Evolutionary conservation across 2,329 filamentous ascomycete species (phyloP).

Genomic region (Colletotrichum sp.): DNA sequence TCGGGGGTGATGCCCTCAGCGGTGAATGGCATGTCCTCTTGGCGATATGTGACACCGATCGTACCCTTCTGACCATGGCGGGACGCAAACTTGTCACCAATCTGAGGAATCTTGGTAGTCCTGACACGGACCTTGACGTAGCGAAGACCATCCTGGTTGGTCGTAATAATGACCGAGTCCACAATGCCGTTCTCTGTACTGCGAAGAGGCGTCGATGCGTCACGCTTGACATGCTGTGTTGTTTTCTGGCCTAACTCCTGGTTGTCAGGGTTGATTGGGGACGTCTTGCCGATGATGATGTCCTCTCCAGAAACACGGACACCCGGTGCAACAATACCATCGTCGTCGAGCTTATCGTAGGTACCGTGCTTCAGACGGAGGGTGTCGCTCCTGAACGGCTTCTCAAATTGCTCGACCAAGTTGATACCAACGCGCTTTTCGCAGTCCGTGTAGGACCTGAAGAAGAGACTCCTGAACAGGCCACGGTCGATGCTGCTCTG

Average conservation of each 20-base stretch:
- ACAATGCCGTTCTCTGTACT: constrained; percentile 98
- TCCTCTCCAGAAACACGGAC: constrained; percentile 96
- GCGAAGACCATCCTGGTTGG: constrained; percentile 90
- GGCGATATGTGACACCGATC: constrained; percentile 96
- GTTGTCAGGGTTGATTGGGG: constrained; percentile 89
- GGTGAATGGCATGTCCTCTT: constrained; percentile 99
- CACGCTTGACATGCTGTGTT: constrained; percentile 88
- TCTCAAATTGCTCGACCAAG: constrained; percentile 93
- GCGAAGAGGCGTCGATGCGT: constrained; percentile 92
- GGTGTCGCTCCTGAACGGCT: constrained; percentile 87
- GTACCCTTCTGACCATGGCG: constrained; percentile 99
- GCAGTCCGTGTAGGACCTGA: constrained; percentile 94
- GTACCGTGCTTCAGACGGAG: constrained; percentile 92
- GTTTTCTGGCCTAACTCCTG: constrained; percentile 94
- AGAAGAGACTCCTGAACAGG: constrained; percentile 96
- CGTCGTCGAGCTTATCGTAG: constrained; percentile 96
- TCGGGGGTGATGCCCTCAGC: constrained; percentile 90
- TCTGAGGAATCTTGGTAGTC: constrained; percentile 97
- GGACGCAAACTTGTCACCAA: constrained; percentile 98
- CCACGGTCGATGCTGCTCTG: constrained; percentile 98
- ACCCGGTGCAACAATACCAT: constrained; percentile 92
- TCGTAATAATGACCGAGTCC: constrained; percentile 91
- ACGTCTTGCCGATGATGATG: constrained; percentile 99
- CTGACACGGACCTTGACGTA: constrained; percentile 98
- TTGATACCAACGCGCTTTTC: constrained; percentile 97